phyloP scores from a whole-genome alignment of 1,284 basidiomycete species.

The Dichomitus squalens region DNA sequence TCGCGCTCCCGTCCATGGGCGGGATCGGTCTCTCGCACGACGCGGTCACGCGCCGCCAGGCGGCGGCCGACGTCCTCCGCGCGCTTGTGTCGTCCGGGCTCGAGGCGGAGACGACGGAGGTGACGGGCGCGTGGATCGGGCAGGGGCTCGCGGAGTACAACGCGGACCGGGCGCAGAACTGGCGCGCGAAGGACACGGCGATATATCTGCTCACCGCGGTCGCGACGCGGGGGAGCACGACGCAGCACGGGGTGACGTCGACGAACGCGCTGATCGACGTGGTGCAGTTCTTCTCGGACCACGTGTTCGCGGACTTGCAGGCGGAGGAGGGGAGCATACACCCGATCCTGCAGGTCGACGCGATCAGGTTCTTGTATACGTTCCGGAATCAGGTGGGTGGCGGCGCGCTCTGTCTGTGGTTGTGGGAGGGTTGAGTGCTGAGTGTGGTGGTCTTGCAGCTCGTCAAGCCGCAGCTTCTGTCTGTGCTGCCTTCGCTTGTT shows the following conservation, averaged over 20 bases:
- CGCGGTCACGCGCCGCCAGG: constrained; percentile 82
- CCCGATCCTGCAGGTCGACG: constrained; percentile 94
- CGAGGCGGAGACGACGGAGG: constrained; percentile 82
- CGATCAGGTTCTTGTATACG: constrained; percentile 91
- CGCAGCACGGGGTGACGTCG: constrained; percentile 89
- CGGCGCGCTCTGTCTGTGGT: background rate
- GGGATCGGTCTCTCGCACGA: constrained; percentile 43
- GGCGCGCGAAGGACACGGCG: constrained; percentile 96
- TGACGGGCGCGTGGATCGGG: constrained; percentile 84
- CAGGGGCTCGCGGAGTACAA: constrained; percentile 73
- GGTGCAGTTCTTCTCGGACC: constrained; percentile 92
- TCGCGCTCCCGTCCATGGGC: constrained; percentile 64
- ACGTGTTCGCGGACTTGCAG: constrained; percentile 90
- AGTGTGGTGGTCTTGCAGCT: constrained; percentile 51
- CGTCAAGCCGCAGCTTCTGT: constrained; percentile 92
- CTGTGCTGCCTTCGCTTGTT: constrained; percentile 89
- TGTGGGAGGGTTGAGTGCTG: background rate
- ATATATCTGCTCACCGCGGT: constrained; percentile 92
- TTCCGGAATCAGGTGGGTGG: constrained; percentile 88
- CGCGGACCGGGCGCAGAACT: constrained; percentile 68
- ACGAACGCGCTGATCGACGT: constrained; percentile 93
- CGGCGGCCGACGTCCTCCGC: constrained; percentile 91
- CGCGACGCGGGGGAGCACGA: constrained; percentile 86
- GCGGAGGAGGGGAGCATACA: constrained; percentile 70
- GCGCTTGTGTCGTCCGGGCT: constrained; percentile 81